phyloP scores from a whole-genome alignment of 148 eudicot genomes.

The Silene uniflora region DNA sequence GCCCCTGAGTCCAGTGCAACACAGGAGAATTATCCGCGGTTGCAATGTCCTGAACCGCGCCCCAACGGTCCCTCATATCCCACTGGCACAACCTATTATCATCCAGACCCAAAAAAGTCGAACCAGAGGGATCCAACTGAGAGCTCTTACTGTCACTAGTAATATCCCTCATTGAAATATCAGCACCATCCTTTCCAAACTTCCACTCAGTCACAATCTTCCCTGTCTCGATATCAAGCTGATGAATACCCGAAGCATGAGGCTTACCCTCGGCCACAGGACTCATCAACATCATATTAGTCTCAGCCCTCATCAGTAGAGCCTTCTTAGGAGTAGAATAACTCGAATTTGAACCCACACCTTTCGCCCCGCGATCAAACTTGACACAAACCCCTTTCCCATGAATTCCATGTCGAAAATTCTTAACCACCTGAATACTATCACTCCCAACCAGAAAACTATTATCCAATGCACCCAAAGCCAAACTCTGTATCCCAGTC shows the following conservation, averaged over 20 bases:
- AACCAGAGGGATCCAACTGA: slow-evolving; percentile 82
- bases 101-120: slow-evolving; percentile 91
- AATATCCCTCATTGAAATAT: slow-evolving; percentile 83
- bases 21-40: slow-evolving; percentile 51
- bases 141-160: slow-evolving; percentile 76
- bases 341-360: background rate
- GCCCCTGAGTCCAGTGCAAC: slow-evolving; percentile 88
- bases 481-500: slow-evolving; percentile 72
- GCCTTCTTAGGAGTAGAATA: slow-evolving; percentile 68
- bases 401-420: slow-evolving; percentile 90
- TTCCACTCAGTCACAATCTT: slow-evolving; percentile 90
- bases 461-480: slow-evolving; percentile 88
- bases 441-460: slow-evolving; percentile 75
- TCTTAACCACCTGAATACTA: slow-evolving; percentile 90
- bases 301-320: slow-evolving; percentile 84
- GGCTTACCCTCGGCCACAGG: slow-evolving; percentile 71
- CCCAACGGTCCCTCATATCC: slow-evolving; percentile 91
- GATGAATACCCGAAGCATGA: slow-evolving; percentile 64
- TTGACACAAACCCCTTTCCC: slow-evolving; percentile 92
- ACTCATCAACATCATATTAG: slow-evolving; percentile 89
- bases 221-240: slow-evolving; percentile 89
- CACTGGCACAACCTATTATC: slow-evolving; percentile 85
- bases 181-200: slow-evolving; percentile 85
- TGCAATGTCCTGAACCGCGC: slow-evolving; percentile 66
- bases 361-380: slow-evolving; percentile 39